These are phyloP conservation scores for Knoxia roxburghii DNA, from an alignment of 257 asterid species.

Conservation along the genomic window DNA sequence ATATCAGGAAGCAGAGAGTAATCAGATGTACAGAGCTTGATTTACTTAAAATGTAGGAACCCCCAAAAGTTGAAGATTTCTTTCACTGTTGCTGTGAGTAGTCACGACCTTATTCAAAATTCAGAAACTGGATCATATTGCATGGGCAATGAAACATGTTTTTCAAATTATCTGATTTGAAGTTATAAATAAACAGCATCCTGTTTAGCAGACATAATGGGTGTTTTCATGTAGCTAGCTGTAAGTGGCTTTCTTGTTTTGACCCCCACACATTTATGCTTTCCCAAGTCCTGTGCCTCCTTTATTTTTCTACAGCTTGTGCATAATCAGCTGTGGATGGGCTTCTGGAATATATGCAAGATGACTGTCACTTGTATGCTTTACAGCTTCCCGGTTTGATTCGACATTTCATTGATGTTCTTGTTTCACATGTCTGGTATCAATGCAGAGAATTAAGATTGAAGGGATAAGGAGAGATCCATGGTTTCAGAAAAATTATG, in stretches of 20 bases:
- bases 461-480: constrained; percentile 65
- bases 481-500: constrained; percentile 71
- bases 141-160: background rate
- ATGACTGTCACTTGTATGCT: background rate
- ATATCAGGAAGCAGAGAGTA: no score
- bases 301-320: background rate
- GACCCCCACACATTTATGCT: background rate
- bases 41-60: no score
- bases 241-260: background rate
- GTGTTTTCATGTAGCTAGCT: background rate
- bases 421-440: background rate
- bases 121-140: background rate
- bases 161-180: background rate
- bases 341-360: background rate
- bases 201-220: background rate
- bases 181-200: background rate
- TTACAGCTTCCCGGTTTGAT: background rate
- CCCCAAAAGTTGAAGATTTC: background rate
- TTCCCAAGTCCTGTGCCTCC: background rate
- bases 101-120: background rate
- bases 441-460: constrained; percentile 73
- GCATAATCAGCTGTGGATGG: background rate
- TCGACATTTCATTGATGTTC: constrained; percentile 5
- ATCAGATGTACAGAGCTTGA: background rate
- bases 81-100: background rate